phyloP scores from a whole-genome alignment of 306 rosid genomes.

The Fragaria nilgerrensis region DNA sequence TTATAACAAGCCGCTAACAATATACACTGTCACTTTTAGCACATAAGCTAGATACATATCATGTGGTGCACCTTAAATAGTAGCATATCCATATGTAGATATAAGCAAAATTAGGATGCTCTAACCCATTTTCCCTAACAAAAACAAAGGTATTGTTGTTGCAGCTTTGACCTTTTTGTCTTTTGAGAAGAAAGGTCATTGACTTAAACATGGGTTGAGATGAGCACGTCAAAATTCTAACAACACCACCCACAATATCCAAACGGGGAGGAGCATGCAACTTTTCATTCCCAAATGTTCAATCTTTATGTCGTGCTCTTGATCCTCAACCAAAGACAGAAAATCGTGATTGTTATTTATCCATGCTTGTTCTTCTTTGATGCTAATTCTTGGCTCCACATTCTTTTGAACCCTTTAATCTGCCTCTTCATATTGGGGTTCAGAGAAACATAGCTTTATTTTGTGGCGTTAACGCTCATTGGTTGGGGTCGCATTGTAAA shows the following conservation, averaged over 20 bases:
- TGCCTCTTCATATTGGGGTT: not conserved
- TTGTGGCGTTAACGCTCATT: not conserved
- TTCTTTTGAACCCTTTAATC: not conserved
- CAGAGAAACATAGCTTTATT: not conserved
- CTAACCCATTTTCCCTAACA: not conserved
- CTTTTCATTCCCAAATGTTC: not conserved
- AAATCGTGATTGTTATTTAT: not conserved
- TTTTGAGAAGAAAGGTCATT: not conserved
- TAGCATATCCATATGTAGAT: not conserved
- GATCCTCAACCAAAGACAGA: not conserved
- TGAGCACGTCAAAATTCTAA: slow-evolving; percentile 16
- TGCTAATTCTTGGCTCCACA: not conserved
- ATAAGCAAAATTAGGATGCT: slow-evolving; percentile 3
- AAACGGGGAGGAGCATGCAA: not conserved
- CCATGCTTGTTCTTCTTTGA: not conserved
- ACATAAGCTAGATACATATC: not conserved
- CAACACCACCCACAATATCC: slow-evolving; percentile 6
- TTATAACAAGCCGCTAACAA: not conserved
- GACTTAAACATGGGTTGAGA: slow-evolving; percentile 17
- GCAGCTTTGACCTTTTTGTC: not conserved
- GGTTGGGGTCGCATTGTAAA: slow-evolving; percentile 22
- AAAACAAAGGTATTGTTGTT: not conserved
- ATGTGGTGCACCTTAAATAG: not conserved
- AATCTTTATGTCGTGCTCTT: not conserved
- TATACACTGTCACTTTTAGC: not conserved